Conservation (phyloP, 2,329 filamentous ascomycete species). For the Chrysosporium queenslandicum region DNA sequence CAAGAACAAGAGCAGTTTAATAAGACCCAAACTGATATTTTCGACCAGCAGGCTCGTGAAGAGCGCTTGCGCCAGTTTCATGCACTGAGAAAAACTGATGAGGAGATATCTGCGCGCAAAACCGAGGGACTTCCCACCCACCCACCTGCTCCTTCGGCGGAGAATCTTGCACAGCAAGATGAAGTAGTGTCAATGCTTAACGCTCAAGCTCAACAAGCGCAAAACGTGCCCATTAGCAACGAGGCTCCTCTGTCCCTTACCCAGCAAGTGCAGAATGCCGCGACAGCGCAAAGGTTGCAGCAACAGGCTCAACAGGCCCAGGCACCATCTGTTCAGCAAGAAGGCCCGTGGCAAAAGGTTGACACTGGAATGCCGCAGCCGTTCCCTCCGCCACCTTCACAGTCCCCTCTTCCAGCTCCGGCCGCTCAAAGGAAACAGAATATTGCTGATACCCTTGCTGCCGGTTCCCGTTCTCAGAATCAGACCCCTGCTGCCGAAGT, state of each 20-base stretch:
- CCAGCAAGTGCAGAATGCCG: conserved; percentile 73
- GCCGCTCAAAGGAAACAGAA: conserved; percentile 79
- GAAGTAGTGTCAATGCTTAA: conserved; percentile 19
- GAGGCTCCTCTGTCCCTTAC: conserved; percentile 59
- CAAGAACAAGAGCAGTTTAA: conserved; percentile 52
- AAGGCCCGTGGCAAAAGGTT: conserved; percentile 50
- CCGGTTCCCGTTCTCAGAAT: conserved; percentile 60
- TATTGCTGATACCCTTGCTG: conserved; percentile 61
- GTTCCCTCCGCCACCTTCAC: conserved; percentile 62
- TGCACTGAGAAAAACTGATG: conserved; percentile 61
- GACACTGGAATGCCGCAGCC: conserved; percentile 56
- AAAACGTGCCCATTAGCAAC: conserved; percentile 22
- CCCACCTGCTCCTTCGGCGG: conserved; percentile 17
- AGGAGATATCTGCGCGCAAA: conserved; percentile 27
- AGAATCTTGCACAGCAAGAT: conserved; percentile 17
- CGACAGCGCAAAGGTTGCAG: conserved; percentile 34
- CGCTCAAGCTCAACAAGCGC: conserved; percentile 22
- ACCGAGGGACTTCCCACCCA: conserved; percentile 35
- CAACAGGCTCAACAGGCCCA: conserved; percentile 27
- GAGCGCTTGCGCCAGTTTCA: conserved; percentile 79
- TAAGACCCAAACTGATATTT: conserved; percentile 35
- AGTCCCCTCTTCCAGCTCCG: conserved; percentile 76
- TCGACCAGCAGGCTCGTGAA: conserved; percentile 44
- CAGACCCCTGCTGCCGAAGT: conserved; percentile 58
- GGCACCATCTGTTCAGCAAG: conserved; percentile 31